Evolutionary conservation across 164 flowering plant species (phyloP), one percentile per base, ranked within the genome.

Genomic region (Santalum album): DNA sequence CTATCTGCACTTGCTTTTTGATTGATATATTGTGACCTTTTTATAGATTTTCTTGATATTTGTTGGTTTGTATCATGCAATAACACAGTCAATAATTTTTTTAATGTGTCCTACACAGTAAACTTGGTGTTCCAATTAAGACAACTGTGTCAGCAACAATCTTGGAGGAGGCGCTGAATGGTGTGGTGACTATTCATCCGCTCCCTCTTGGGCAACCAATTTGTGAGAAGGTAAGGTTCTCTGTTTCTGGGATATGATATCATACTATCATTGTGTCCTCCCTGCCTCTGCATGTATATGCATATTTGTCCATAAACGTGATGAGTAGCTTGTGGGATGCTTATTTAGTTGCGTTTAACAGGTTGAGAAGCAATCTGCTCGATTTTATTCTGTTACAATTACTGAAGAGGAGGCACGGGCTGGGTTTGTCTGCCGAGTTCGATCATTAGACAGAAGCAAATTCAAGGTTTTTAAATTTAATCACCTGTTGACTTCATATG

Each of bases 51-150:
- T 45, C 12, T 12, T 20, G 24, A 12, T 20, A 12, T 11, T 20
- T 21, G 1, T 21, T 0, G 12, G 12, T 10, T 15, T 2, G 14
- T 21, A 1, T 12, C 49, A 20, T 14, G 53, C 11, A 50, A 12
- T 50, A 50, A 26, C 14, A 21, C 15, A 15, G 4, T 50, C 53
- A 50, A 49, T 45, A 16, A 12, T 20, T 55, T 27, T 7, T 18
- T 57, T 42, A 50, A 36, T 42, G 12, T 62, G 29, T 57, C 35
- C 25, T 27, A 32, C 48, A 16, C 53, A 89, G 99, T 70, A 87
- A 92, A 72, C 97, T 92, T 52, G 99, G 99, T 36, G 97, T 92
- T 26, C 97, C 97, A 27, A 92, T 92, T 44, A 89, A 87, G 77
- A 92, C 97, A 10, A 82, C 97, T 29, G 92, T 92, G 23, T 85